Base-by-base conservation (phyloP, 352 stramenopile genomes). In the Plasmopara muralis region DNA sequence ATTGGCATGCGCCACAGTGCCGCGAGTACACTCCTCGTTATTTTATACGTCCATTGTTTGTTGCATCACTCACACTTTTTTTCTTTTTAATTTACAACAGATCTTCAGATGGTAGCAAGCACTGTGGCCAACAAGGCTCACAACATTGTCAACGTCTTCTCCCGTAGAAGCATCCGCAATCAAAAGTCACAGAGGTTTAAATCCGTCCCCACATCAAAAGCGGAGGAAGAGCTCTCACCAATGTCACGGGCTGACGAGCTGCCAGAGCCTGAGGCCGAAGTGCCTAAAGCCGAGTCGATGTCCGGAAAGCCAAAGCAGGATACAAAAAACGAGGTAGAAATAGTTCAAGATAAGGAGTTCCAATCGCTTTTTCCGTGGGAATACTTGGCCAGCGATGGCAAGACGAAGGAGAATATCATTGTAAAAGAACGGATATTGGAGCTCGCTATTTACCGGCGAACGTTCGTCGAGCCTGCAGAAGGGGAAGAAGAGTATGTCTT, bases 401-500 rank as follows among this genome's bases (percentile, higher is more conserved):
- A 64, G 4, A 66, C 67, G 9, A 52, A 62, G 39, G 77, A 80
- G 43, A 71, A 69, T 33, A 8, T 59, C 5, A 50, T 35, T 0
- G 66, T 84, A 30, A 73, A 65, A 20, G 62, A 82, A 35, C 72
- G 77, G 64, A 75, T 85, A 44, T 42, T 86, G 35, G 72, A 74
- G 44, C 69, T 86, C n/a, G 70, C 69, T 2, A 70, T 85, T 16
- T 85, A 83, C 43, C 72, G 77, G 18, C 64, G 62, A 48, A 88
- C 77, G 20, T 88, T 83, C 37, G 62, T 80, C 14, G 77, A 86
- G 25, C 61, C 71, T 50, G 72, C 74, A 0, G 59, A 52, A 9
- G 77, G 77, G 31, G 77, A 86, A 35, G 74, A 85, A 30, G 77
- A 83, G 38, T 86, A 75, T 50, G 61, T 74, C n/a, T 86, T 86